Evolutionary conservation across 2,329 filamentous ascomycete species (phyloP), one percentile per base, ranked within the genome.

Genomic region (Exophiala bonariae): DNA sequence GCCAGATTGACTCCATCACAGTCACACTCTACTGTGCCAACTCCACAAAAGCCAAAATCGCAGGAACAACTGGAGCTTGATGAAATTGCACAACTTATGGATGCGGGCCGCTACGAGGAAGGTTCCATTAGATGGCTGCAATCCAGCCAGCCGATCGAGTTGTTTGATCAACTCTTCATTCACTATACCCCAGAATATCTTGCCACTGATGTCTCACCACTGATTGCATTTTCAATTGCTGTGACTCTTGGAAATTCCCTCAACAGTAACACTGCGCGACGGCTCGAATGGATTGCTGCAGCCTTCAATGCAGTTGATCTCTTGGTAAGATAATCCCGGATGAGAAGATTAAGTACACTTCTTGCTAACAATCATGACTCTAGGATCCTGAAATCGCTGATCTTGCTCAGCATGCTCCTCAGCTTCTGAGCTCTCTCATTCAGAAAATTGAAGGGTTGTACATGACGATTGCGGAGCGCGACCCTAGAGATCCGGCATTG

Each of bases 141-240:
- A 68, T 85, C 81, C 4, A 63, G 67, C 23, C 76, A 77, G 45
- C 79, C 82, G 55, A 70, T 72, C 13, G 74, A 78, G 36, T 68
- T 85, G n/a, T 85, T 84, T 60, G 79, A 83, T 62, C 72, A 75
- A 20, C 70, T 83, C 41, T 84, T 85, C 59, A 72, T 80, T 17
- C 75, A 72, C 44, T 71, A 78, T 57, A 76, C 79, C 50, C 80
- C 81, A 1, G 64, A 67, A 7, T 85, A 81, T 62, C 67, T 85
- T 18, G 44, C 55, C 9, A 67, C 67, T 14, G 68, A 71, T 31
- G 72, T 84, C 14, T 75, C 78, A 22, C 75, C 79, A 2, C 73
- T 85, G 32, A 74, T 84, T 28, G 71, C 75, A 18, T 72, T 85
- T 33, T 83, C 80, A 2, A 79, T 83, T 19, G 79, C 78, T 42